phyloP scores from a whole-genome alignment of 352 stramenopile species.

The Phytophthora palmivora region DNA sequence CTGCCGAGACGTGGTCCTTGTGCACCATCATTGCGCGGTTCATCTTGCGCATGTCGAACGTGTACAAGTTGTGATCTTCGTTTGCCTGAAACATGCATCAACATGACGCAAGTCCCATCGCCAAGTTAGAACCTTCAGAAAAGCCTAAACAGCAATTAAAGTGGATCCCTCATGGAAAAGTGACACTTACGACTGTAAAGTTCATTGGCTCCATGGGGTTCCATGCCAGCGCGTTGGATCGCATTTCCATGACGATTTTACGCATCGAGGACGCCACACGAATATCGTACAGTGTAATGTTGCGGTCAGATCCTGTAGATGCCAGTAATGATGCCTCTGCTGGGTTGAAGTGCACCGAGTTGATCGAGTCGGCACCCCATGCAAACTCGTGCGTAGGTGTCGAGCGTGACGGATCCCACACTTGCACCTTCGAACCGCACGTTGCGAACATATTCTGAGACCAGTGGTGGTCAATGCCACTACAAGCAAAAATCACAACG shows the following conservation, averaged over 20 bases:
- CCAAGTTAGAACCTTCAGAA: constrained; percentile 18
- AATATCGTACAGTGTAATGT: constrained; percentile 94
- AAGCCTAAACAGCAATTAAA: constrained; percentile 4
- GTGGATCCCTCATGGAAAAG: constrained; percentile 7
- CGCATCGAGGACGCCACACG: constrained; percentile 93
- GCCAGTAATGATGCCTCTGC: constrained; percentile 95
- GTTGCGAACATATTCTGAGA: constrained; percentile 92
- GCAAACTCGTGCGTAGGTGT: constrained; percentile 94
- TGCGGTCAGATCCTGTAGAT: constrained; percentile 94
- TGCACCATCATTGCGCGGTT: constrained; percentile 94
- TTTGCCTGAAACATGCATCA: constrained; percentile 80
- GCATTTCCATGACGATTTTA: constrained; percentile 97
- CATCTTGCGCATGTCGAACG: constrained; percentile 99
- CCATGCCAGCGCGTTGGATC: constrained; percentile 98
- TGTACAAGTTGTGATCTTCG: constrained; percentile 99
- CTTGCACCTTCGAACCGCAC: constrained; percentile 93
- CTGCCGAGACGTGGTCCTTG: constrained; percentile 98
- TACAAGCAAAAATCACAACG: constrained; percentile 42
- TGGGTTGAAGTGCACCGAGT: constrained; percentile 95
- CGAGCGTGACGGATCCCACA: constrained; percentile 96
- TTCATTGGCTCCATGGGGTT: constrained; percentile 99
- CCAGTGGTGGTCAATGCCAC: constrained; percentile 98
- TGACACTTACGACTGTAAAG: constrained; percentile 93
- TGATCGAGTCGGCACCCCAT: constrained; percentile 97
- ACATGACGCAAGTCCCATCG: constrained; percentile 14